Percentiles rank a stretch among this genome's conserved stretches.
Conservation (phyloP, 2,329 filamentous ascomycete genomes). For the Fusarium piperis region DNA sequence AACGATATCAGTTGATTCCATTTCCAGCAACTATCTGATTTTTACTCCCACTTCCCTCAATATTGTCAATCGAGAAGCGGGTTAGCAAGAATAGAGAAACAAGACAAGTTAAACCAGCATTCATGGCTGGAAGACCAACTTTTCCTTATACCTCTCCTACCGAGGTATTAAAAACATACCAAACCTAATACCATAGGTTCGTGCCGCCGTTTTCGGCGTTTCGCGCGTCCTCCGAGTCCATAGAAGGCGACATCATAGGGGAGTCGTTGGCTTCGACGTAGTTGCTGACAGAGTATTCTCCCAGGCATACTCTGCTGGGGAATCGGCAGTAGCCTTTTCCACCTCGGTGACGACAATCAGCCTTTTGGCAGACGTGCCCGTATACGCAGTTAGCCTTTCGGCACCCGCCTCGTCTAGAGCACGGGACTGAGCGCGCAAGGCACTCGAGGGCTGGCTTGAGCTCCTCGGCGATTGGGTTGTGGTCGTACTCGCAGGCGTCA, state of each 20-base stretch:
- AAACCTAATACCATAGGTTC: slow-evolving; percentile 9
- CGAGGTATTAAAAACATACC: background rate
- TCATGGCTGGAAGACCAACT: background rate
- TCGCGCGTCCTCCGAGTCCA: slow-evolving; percentile 23
- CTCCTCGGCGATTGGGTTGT: slow-evolving; percentile 24
- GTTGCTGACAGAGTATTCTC: slow-evolving; percentile 14
- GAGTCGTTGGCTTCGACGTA: background rate
- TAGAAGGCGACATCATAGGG: slow-evolving; percentile 14
- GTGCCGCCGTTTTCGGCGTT: slow-evolving; percentile 19
- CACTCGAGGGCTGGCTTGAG: slow-evolving; percentile 26
- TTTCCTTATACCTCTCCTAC: slow-evolving; percentile 17
- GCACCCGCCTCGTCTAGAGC: slow-evolving; percentile 23
- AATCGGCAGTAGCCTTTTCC: slow-evolving; percentile 34
- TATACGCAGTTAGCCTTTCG: slow-evolving; percentile 24
- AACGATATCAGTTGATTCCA: background rate
- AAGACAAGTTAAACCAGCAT: background rate
- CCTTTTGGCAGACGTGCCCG: slow-evolving; percentile 36
- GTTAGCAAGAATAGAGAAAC: background rate
- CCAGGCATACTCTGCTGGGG: slow-evolving; percentile 16
- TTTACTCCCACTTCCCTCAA: background rate
- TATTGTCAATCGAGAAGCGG: background rate
- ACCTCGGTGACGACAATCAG: slow-evolving; percentile 30
- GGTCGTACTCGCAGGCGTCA: slow-evolving; percentile 31
- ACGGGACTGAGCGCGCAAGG: slow-evolving; percentile 31
- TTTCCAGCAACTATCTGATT: background rate